Conservation (phyloP, 345 rosid species). For the Salix koriyanagi region DNA sequence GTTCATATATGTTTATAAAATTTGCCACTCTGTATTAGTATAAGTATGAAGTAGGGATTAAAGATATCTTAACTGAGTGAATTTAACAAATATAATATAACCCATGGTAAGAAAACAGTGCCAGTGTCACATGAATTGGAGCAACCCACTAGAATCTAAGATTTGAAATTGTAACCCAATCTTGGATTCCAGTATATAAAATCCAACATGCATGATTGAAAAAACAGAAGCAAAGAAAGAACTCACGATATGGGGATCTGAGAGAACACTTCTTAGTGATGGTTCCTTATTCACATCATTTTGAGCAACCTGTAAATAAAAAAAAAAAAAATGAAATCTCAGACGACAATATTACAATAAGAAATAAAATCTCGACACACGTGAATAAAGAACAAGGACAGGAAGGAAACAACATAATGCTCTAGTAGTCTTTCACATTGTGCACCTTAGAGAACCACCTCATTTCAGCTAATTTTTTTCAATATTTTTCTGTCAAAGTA, state of each 20-base stretch:
- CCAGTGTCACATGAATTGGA: not conserved
- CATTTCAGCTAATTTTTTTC: not conserved
- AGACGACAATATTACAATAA: slow-evolving; percentile 23
- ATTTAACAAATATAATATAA: not conserved
- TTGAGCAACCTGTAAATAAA: slow-evolving; percentile 53
- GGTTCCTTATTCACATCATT: slow-evolving; percentile 66
- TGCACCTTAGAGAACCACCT: not conserved
- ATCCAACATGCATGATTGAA: slow-evolving; percentile 3
- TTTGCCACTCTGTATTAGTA: not conserved
- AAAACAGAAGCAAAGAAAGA: slow-evolving; percentile 17
- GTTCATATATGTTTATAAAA: not conserved
- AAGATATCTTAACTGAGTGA: not conserved
- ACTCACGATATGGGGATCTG: slow-evolving; percentile 95
- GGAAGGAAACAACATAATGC: not conserved
- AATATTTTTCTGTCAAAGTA: not conserved
- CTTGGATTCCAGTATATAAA: slow-evolving; percentile 2
- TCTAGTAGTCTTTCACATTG: not conserved
- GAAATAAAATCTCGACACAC: not conserved
- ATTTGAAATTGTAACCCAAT: not conserved
- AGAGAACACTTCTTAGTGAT: slow-evolving; percentile 90
- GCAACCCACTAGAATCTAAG: not conserved
- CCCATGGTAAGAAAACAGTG: not conserved
- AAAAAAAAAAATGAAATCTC: slow-evolving; percentile 22
- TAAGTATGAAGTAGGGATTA: not conserved
- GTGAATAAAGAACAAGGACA: not conserved